Conservation (phyloP, 768 basidiomycete genomes). For the Leccinum sublutescens region DNA sequence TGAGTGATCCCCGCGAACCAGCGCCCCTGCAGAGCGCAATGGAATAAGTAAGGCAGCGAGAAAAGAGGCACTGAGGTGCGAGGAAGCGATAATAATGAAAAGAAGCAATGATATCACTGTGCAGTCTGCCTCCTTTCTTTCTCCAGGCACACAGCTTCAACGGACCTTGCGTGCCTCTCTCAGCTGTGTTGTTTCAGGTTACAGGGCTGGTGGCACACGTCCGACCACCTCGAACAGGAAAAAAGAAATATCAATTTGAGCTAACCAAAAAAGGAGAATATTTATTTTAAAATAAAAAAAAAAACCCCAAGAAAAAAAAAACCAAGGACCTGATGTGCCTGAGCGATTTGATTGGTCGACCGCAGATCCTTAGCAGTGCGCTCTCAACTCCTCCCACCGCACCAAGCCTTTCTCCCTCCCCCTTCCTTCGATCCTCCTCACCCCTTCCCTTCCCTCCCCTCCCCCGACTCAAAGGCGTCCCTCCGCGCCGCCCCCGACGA, state of each 20-base stretch:
- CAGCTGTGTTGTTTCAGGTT: constrained; percentile 4
- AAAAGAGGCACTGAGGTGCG: constrained; percentile 8
- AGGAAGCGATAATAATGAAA: constrained; percentile 4
- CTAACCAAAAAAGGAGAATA: constrained; percentile 3
- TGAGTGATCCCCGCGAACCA: constrained; percentile 17
- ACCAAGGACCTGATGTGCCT: constrained; percentile 38
- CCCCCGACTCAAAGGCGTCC: constrained; percentile 7
- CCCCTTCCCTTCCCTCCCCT: not conserved
- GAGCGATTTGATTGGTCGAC: constrained; percentile 33
- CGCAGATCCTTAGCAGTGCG: constrained; percentile 33
- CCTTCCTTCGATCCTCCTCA: constrained; percentile 18
- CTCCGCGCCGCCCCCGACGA: not conserved
- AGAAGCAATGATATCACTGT: constrained; percentile 6
- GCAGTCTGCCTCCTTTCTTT: not conserved
- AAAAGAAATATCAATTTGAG: not conserved
- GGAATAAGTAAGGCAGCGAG: not conserved
- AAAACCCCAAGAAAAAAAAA: constrained; percentile 2
- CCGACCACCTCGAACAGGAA: not conserved
- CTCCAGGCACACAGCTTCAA: constrained; percentile 8
- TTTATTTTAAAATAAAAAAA: not conserved
- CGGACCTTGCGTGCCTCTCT: constrained; percentile 2
- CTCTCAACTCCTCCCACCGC: constrained; percentile 32
- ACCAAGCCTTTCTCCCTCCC: constrained; percentile 27
- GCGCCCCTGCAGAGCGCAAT: constrained; percentile 4
- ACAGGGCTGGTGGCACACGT: constrained; percentile 2